Conservation (phyloP, 495 filamentous ascomycete species). For the Penicillium cinerascens region DNA sequence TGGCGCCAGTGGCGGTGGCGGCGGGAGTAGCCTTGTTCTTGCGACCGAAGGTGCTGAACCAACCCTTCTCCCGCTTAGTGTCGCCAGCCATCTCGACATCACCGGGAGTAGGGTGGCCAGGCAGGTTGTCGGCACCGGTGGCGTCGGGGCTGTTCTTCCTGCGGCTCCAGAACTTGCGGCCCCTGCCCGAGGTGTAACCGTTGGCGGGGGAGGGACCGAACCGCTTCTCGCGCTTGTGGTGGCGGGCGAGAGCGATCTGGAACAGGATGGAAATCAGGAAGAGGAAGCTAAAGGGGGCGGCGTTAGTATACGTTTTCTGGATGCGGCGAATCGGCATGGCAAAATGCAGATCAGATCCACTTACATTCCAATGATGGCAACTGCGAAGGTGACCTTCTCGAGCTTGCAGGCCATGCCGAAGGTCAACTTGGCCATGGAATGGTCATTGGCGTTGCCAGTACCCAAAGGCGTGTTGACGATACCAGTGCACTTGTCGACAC, state of each 20-base stretch:
- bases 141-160: conserved; percentile 42
- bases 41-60: conserved; percentile 20
- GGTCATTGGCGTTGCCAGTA: conserved; percentile 48
- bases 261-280: conserved; percentile 63
- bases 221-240: conserved; percentile 74
- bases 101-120: conserved; percentile 33
- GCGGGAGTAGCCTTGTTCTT: conserved; percentile 22
- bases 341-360: conserved; percentile 24
- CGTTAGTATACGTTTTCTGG: not conserved
- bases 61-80: conserved; percentile 24
- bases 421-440: conserved; percentile 31
- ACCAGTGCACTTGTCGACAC: conserved; percentile 59
- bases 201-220: conserved; percentile 76
- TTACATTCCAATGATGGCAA: conserved; percentile 76
- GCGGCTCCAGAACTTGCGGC: conserved; percentile 47
- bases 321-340: not conserved
- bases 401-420: conserved; percentile 62
- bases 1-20: conserved; percentile 7
- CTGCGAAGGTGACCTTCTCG: conserved; percentile 69
- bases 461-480: conserved; percentile 65
- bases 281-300: conserved; percentile 48
- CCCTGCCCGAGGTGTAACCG: conserved; percentile 69
- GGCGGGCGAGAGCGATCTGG: conserved; percentile 60
- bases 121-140: conserved; percentile 29
- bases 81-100: conserved; percentile 35